Base-by-base conservation (phyloP, 1,139 yeast species). In the Barnettozyma hawaiiensis region DNA sequence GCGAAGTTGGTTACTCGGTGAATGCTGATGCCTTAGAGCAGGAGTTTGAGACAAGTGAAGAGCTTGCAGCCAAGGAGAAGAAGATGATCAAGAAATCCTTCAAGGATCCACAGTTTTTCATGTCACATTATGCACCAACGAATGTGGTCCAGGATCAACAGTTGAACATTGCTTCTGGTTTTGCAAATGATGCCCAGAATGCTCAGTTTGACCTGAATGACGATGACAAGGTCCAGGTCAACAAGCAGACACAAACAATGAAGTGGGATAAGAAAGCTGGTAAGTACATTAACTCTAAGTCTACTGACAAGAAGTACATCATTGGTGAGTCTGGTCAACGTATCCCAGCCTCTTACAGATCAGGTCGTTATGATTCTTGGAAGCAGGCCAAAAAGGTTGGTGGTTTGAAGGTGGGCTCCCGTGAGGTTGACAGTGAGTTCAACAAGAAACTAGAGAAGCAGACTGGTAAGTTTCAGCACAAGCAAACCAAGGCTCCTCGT, bases 181-280 rank as follows among this genome's bases (percentile, higher is more conserved):
- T 92, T 65, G 84, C 85, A 19, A 85, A 81, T 48, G 95, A 81
- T 47, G 97, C 96, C 1, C 77, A 81, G 15, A 70, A 71, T 31
- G 97, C 96, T 1, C 72, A 96, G 0, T 90, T 89, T 62, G 97
- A 90, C 61, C 69, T 94, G 53, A 81, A 75, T 44, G 79, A 75
- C 44, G 97, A 92, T 57, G 98, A 86, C 55, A 78, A 77, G 52
- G 67, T 73, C 37, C 80, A 73, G 58, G 73, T 66, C 22, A 81
- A 80, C 53, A 76, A 75, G 47, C 79, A 76, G 55, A 75, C 77
- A 32, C 92, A 85, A 52, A 79, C 84, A 37, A 82, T 82, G 76
- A 75, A 78, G 61, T 94, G 98, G 98, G 97, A 92, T 67, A 85
- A 78, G 64, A 89, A 89, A 75, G 84, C 86, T 64, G 95, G 95